These are phyloP conservation scores for Botryotinia convoluta DNA, from an alignment of 2,329 filamentous ascomycete species.

Conservation along the genomic window DNA sequence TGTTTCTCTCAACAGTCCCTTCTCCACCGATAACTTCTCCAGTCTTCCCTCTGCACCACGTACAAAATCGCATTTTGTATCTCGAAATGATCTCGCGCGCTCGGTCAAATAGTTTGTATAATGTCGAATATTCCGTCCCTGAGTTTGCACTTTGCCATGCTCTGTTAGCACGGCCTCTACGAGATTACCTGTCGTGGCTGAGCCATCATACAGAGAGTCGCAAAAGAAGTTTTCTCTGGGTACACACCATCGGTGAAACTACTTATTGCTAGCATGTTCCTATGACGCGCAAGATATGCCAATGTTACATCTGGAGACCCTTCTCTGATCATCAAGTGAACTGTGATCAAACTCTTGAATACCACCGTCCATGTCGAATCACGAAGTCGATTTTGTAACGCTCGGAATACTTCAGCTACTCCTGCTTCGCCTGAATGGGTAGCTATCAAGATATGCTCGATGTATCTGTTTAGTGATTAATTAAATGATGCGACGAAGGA, in stretches of 20 bases:
- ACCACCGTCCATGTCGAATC: constrained; percentile 99
- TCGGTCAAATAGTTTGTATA: constrained; percentile 86
- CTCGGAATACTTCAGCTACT: constrained; percentile 92
- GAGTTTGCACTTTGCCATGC: constrained; percentile 71
- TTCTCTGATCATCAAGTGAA: constrained; percentile 97
- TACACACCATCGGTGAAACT: constrained; percentile 85
- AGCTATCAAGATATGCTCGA: constrained; percentile 94
- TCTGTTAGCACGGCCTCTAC: constrained; percentile 41
- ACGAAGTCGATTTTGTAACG: constrained; percentile 80
- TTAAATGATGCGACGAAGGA: neutral
- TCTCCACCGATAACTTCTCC: constrained; percentile 84
- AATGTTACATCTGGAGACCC: constrained; percentile 87
- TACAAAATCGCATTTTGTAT: constrained; percentile 89
- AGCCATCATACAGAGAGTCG: constrained; percentile 21
- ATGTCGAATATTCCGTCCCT: constrained; percentile 89
- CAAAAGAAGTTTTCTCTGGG: neutral
- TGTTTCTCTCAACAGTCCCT: constrained; percentile 87
- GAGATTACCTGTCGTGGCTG: constrained; percentile 26
- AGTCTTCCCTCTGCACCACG: constrained; percentile 76
- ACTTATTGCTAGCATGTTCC: constrained; percentile 81
- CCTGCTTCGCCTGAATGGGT: constrained; percentile 93
- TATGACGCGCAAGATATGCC: constrained; percentile 76
- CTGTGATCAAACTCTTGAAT: constrained; percentile 94
- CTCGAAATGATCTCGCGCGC: constrained; percentile 75
- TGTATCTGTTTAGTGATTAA: constrained; percentile 43